These are phyloP conservation scores for Skeletonema menzelii DNA, from an alignment of 108 stramenopile genomes.

Conservation along the genomic window DNA sequence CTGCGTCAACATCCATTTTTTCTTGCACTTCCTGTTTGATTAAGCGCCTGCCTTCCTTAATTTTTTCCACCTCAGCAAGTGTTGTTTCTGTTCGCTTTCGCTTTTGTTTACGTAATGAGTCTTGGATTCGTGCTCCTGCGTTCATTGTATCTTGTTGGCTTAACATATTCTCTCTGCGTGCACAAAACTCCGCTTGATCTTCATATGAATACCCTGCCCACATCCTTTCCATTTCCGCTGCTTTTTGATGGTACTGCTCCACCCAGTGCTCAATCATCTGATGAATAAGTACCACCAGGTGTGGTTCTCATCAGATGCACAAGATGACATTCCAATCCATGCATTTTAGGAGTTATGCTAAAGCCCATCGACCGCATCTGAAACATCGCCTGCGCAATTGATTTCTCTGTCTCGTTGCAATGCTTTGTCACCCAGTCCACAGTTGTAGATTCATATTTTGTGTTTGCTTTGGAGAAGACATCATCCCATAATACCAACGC, in stretches of 20 bases:
- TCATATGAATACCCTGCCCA: not conserved
- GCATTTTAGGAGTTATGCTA: constrained; percentile 3
- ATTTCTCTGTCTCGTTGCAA: not conserved
- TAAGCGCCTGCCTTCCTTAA: no score
- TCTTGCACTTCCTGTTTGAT: no score
- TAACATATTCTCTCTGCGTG: no score
- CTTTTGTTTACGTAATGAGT: no score
- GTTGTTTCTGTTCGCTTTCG: no score
- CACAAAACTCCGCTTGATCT: no score
- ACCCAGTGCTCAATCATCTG: constrained; percentile 10
- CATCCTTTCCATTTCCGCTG: constrained; percentile 1
- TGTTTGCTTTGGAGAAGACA: not conserved
- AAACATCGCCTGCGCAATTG: not conserved
- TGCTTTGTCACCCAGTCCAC: not conserved
- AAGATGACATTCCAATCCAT: constrained; percentile 11
- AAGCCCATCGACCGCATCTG: not conserved
- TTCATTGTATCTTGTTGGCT: no score
- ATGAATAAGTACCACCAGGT: not conserved
- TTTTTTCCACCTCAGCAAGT: no score
- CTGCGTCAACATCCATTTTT: no score
- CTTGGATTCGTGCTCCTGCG: no score
- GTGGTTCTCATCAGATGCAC: not conserved
- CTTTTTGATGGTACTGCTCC: constrained; percentile 13
- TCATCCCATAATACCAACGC: constrained; percentile 1
- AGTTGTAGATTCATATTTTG: constrained; percentile 1